phyloP scores from a whole-genome alignment of 1,284 basidiomycete genomes.

The Cryptococcus sp. region DNA sequence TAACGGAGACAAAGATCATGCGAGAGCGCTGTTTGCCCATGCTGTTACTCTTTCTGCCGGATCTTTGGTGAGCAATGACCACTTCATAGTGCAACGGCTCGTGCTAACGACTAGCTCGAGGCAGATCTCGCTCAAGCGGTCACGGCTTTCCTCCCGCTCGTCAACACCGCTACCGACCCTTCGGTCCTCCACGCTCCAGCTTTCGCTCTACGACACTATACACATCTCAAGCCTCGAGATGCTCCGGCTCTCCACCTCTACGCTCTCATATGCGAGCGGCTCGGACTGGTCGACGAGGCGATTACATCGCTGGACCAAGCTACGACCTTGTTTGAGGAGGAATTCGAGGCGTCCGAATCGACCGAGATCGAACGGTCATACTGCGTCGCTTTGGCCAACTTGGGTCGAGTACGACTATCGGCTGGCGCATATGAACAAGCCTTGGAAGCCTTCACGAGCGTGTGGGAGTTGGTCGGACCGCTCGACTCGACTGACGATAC shows the following conservation, averaged over 20 bases:
- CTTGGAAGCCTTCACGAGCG: conserved; percentile 65
- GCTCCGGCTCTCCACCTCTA: conserved; percentile 76
- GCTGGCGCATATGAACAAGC: conserved; percentile 58
- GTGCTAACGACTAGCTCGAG: conserved; percentile 55
- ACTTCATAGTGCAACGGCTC: not conserved
- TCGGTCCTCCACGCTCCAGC: conserved; percentile 59
- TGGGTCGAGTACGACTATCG: conserved; percentile 70
- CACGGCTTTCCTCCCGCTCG: conserved; percentile 47
- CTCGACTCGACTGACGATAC: conserved; percentile 37
- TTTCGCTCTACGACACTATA: conserved; percentile 75
- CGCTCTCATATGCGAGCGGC: conserved; percentile 75
- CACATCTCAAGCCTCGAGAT: conserved; percentile 62
- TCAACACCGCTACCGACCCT: conserved; percentile 11
- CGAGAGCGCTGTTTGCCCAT: conserved; percentile 72
- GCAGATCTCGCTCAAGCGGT: conserved; percentile 76
- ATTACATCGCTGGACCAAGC: conserved; percentile 56
- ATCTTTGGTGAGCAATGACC: conserved; percentile 55
- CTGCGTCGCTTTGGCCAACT: conserved; percentile 72
- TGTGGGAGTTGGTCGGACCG: conserved; percentile 60
- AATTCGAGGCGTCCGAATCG: conserved; percentile 84
- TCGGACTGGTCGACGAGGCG: conserved; percentile 66
- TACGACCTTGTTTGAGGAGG: conserved; percentile 68
- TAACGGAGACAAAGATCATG: conserved; percentile 60
- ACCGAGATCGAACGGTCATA: conserved; percentile 69
- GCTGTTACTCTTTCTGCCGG: conserved; percentile 66